Evolutionary conservation across 2,329 filamentous ascomycete genomes (phyloP), one percentile per base, ranked within the genome.

Genomic region (Aspergillus texensis): DNA sequence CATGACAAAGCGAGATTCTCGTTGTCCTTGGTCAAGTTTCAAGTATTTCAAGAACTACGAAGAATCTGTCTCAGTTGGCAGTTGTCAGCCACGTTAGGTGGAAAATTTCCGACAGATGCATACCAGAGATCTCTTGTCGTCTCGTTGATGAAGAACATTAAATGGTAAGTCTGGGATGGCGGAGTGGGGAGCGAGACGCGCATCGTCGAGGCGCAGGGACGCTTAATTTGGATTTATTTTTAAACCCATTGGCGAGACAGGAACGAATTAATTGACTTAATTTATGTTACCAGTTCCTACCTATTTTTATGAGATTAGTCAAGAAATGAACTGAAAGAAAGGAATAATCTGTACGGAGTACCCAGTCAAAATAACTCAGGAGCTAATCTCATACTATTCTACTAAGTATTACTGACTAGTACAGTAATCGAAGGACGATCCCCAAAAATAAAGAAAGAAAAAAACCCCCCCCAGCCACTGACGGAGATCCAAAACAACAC

Each of bases 401-500:
- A 28, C 26, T 28, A 28, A 36, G 34, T 36, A 36, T 16, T 36
- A 36, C 34, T 36, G 14, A 36, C 34, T 12, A 34, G 32, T 43
- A 43, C 41, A n/a, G 41, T 43, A 43, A 19, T 43, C 41, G 19
- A 34, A n/a, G 43, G 43, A 46, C 6, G 43, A 46, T 46, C 21
- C 21, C 43, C 43, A 46, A 24, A 14, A 43, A 11, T 34, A 48
- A n/a, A 28, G 21, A 36, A 36, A 48, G 11, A 19, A 50, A 50
- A 36, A 11, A 24, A 10, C 6, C 8, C 57, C 14, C 34, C 34
- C 57, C 57, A 59, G 57, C 57, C 57, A 59, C 57, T 39, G 56
- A 45, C 56, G 57, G 45, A 59, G 45, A 59, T 59, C 43, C 57
- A 59, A 41, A 50, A 60, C 58, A 60, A 52, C 58, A 60, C 58